A percentile compares a stretch with the other conserved stretches of the same genome.
phyloP scores from a whole-genome alignment of 202 grass and related monocot genomes.

The Zizania palustris region DNA sequence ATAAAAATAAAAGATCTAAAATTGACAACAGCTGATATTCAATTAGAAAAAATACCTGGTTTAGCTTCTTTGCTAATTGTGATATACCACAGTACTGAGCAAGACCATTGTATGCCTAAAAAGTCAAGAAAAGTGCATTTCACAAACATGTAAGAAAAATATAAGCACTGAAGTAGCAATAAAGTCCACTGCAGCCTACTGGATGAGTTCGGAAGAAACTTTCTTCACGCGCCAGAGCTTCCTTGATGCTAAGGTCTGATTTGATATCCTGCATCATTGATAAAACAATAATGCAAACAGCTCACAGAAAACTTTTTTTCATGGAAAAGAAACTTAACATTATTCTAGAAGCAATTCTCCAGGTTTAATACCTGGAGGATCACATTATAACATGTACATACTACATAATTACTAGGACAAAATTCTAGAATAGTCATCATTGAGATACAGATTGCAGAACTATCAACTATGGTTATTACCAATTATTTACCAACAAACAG shows the following conservation, averaged over 20 bases:
- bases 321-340: slow-evolving; percentile 16
- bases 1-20: background rate
- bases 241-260: slow-evolving; percentile 83
- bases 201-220: slow-evolving; percentile 81
- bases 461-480: slow-evolving; percentile 4
- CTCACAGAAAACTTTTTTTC: slow-evolving; percentile 18
- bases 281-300: slow-evolving; percentile 22
- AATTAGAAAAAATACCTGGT: slow-evolving; percentile 61
- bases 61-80: slow-evolving; percentile 96
- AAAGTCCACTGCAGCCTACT: slow-evolving; percentile 54
- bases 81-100: slow-evolving; percentile 89
- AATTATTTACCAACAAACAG: slow-evolving; percentile 15
- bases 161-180: slow-evolving; percentile 6
- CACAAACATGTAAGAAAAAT: slow-evolving; percentile 26
- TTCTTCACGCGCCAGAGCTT: slow-evolving; percentile 86
- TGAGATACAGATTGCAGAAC: background rate
- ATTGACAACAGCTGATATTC: background rate
- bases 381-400: background rate
- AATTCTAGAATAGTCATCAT: slow-evolving; percentile 5
- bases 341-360: background rate
- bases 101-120: slow-evolving; percentile 94
- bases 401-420: background rate
- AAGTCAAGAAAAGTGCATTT: slow-evolving; percentile 31
- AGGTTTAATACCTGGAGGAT: background rate
- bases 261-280: slow-evolving; percentile 81